These are phyloP conservation scores for Brasilioporus rufonigricans DNA, from an alignment of 768 basidiomycete species.

Conservation along the genomic window DNA sequence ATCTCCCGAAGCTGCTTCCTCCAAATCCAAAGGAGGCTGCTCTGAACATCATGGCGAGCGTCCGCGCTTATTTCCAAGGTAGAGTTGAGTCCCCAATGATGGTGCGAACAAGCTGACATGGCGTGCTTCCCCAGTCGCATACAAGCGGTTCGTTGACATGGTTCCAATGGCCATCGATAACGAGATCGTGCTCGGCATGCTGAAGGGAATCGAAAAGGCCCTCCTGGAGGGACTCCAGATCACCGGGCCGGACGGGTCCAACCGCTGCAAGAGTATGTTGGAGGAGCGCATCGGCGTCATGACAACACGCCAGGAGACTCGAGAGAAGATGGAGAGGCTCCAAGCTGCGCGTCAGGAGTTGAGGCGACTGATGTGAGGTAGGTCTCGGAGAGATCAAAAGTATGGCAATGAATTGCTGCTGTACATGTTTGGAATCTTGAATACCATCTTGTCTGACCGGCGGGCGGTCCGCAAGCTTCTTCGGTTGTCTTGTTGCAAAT, in stretches of 20 bases:
- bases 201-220: constrained; percentile 40
- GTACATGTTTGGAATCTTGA: too few species aligned
- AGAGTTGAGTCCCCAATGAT: background rate
- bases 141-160: constrained; percentile 41
- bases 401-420: too few species aligned
- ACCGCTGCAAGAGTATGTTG: constrained; percentile 47
- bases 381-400: too few species aligned
- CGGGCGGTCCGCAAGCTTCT: too few species aligned
- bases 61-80: constrained; percentile 73
- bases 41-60: constrained; percentile 61
- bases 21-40: constrained; percentile 53
- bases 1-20: constrained; percentile 47
- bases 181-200: constrained; percentile 41
- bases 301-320: constrained; percentile 44
- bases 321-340: constrained; percentile 50
- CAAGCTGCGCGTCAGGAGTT: constrained; percentile 41
- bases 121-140: constrained; percentile 34
- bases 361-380: constrained; percentile 10
- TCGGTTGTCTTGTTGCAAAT: too few species aligned
- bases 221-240: constrained; percentile 49
- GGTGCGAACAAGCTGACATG: too few species aligned
- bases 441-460: too few species aligned
- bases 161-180: constrained; percentile 38
- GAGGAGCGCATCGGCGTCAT: constrained; percentile 48
- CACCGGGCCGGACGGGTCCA: constrained; percentile 42